Evolutionary conservation across 148 eudicot genomes (phyloP).

Genomic region (Fagopyrum esculentum): DNA sequence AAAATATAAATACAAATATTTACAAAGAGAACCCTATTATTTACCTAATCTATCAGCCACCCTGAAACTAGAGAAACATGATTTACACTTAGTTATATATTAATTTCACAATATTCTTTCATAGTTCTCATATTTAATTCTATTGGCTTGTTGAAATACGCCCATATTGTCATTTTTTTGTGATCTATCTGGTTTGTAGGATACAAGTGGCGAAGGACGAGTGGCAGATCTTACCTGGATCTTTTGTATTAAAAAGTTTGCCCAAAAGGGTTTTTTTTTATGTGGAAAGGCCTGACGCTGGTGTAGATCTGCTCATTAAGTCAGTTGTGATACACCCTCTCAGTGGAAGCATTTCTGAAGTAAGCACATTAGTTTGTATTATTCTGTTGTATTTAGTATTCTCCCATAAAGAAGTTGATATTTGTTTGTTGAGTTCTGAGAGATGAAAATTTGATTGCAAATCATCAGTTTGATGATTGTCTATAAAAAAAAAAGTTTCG

Average conservation of each 20-base stretch:
- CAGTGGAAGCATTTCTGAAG: constrained; percentile 19
- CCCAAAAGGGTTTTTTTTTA: constrained; percentile 55
- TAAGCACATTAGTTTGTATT: constrained; percentile 12
- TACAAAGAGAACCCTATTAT: too few species aligned
- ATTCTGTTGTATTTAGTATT: neutral
- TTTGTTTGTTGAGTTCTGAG: neutral
- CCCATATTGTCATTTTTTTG: neutral
- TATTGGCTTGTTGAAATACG: neutral
- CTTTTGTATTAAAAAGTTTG: constrained; percentile 40
- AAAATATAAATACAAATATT: too few species aligned
- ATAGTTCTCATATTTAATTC: neutral
- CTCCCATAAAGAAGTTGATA: neutral
- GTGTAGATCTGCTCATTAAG: constrained; percentile 57
- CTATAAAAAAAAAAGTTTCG: constrained; percentile 76
- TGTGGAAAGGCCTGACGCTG: constrained; percentile 81
- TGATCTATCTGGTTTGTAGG: constrained; percentile 26
- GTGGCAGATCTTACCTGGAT: constrained; percentile 70
- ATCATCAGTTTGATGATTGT: constrained; percentile 71
- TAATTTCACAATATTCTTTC: neutral
- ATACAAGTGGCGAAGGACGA: constrained; percentile 33
- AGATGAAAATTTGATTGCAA: constrained; percentile 57
- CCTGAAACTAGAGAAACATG: constrained; percentile 39
- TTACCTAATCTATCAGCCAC: constrained; percentile 27
- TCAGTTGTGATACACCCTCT: constrained; percentile 49
- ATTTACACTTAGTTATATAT: constrained; percentile 17